Evolutionary conservation across 1,284 basidiomycete species (phyloP).

Genomic region (Cutaneotrichosporon mucoides): DNA sequence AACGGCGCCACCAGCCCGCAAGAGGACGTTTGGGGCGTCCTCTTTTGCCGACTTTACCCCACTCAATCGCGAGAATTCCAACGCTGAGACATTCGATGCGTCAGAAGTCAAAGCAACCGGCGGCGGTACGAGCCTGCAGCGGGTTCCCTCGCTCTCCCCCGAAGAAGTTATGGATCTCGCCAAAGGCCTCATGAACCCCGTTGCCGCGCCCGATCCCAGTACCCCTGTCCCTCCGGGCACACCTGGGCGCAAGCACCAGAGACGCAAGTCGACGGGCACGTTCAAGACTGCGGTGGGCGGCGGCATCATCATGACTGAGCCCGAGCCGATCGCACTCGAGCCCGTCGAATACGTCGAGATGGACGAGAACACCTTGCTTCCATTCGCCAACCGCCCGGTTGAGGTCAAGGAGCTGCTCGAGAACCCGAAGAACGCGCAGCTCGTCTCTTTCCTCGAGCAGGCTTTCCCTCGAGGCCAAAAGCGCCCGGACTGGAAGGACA

Average conservation of each 20-base stretch:
- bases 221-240: neutral
- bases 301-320: neutral
- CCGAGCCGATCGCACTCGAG: conserved; percentile 40
- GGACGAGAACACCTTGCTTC: conserved; percentile 42
- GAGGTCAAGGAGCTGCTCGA: conserved; percentile 41
- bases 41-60: neutral
- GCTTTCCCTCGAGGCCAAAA: conserved; percentile 36
- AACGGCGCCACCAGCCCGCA: neutral
- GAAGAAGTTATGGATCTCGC: conserved; percentile 45
- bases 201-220: conserved; percentile 28
- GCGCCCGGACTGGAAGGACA: conserved; percentile 35
- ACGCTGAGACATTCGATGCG: neutral
- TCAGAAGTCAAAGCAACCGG: no score
- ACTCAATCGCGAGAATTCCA: neutral
- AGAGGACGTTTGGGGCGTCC: neutral
- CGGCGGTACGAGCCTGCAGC: neutral
- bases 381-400: conserved; percentile 40
- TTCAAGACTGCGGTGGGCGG: neutral
- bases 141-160: conserved; percentile 27
- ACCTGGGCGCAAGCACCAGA: conserved; percentile 30
- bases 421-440: conserved; percentile 34
- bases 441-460: conserved; percentile 36
- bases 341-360: conserved; percentile 48
- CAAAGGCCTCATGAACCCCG: conserved; percentile 33
- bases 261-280: conserved; percentile 28